These are phyloP conservation scores for Cytospora leucostoma DNA, from an alignment of 2,329 filamentous ascomycete species.

Conservation along the genomic window DNA sequence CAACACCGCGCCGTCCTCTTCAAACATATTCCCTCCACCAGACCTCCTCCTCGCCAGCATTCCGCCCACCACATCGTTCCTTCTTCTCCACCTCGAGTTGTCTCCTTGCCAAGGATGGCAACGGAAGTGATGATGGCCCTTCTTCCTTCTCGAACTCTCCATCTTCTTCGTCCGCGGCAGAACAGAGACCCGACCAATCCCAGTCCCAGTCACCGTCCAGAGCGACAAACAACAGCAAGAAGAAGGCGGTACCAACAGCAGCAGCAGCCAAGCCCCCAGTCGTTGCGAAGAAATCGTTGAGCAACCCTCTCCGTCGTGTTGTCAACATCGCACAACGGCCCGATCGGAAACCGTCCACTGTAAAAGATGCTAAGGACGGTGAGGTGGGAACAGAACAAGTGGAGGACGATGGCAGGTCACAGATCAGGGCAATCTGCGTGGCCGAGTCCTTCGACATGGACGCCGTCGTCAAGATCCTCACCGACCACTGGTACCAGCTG, in stretches of 20 bases:
- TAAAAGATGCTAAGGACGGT: slow-evolving; percentile 41
- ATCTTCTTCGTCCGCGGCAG: not conserved
- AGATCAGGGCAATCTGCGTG: slow-evolving; percentile 61
- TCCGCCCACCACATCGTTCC: slow-evolving; percentile 55
- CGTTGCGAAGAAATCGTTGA: slow-evolving; percentile 65
- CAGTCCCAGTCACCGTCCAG: not conserved
- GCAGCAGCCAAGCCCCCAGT: slow-evolving; percentile 11
- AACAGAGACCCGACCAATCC: slow-evolving; percentile 2
- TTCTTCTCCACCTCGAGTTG: slow-evolving; percentile 72
- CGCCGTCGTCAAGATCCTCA: slow-evolving; percentile 57
- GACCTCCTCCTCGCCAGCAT: slow-evolving; percentile 42
- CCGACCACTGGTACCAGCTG: slow-evolving; percentile 60
- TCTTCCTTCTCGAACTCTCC: not conserved
- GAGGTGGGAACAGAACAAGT: slow-evolving; percentile 29
- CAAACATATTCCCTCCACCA: slow-evolving; percentile 47
- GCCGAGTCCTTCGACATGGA: slow-evolving; percentile 67
- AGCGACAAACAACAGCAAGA: slow-evolving; percentile 6
- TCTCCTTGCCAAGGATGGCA: slow-evolving; percentile 47
- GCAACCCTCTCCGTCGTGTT: slow-evolving; percentile 79
- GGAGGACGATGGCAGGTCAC: slow-evolving; percentile 42
- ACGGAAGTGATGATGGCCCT: slow-evolving; percentile 12
- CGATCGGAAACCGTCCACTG: slow-evolving; percentile 36
- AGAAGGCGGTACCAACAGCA: slow-evolving; percentile 25
- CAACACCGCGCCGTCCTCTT: slow-evolving; percentile 33
- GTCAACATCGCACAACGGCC: slow-evolving; percentile 78